phyloP scores from a whole-genome alignment of 345 rosid species.

The Abelmoschus esculentus region DNA sequence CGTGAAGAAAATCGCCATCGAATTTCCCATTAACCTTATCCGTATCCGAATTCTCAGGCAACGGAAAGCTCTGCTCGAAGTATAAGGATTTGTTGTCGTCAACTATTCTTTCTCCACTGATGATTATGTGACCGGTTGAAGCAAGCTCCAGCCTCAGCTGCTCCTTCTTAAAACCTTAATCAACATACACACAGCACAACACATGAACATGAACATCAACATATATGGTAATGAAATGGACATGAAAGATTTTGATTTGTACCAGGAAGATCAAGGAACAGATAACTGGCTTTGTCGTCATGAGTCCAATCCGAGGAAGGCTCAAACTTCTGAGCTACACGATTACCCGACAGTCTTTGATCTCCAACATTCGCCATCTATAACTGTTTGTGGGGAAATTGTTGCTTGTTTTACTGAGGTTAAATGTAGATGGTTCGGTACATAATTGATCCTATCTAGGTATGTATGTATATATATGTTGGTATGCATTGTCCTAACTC shows the following conservation, averaged over 20 bases:
- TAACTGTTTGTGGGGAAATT: not conserved
- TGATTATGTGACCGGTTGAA: slow-evolving; percentile 10
- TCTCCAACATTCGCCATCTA: slow-evolving; percentile 18
- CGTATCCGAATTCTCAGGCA: slow-evolving; percentile 33
- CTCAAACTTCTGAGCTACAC: slow-evolving; percentile 17
- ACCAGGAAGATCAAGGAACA: slow-evolving; percentile 57
- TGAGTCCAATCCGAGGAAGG: slow-evolving; percentile 46
- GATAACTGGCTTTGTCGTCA: slow-evolving; percentile 32
- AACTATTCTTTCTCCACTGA: slow-evolving; percentile 38
- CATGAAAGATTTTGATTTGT: slow-evolving; percentile 1
- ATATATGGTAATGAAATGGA: not conserved
- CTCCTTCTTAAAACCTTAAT: slow-evolving; percentile 34
- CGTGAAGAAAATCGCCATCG: slow-evolving; percentile 31
- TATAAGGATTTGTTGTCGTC: slow-evolving; percentile 14
- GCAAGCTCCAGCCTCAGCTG: slow-evolving; percentile 37
- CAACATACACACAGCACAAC: not conserved
- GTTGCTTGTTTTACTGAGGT: not conserved
- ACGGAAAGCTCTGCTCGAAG: slow-evolving; percentile 25
- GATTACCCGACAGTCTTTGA: slow-evolving; percentile 3
- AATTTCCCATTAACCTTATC: slow-evolving; percentile 18
- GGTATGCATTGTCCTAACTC: not conserved
- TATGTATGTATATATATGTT: not conserved
- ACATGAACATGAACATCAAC: too few relatives aligned
- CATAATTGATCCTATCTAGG: not conserved
- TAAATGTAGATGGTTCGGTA: not conserved